Evolutionary conservation across 2,329 filamentous ascomycete species (phyloP), one percentile per base, ranked within the genome.

Genomic region (Albifimbria verrucaria): DNA sequence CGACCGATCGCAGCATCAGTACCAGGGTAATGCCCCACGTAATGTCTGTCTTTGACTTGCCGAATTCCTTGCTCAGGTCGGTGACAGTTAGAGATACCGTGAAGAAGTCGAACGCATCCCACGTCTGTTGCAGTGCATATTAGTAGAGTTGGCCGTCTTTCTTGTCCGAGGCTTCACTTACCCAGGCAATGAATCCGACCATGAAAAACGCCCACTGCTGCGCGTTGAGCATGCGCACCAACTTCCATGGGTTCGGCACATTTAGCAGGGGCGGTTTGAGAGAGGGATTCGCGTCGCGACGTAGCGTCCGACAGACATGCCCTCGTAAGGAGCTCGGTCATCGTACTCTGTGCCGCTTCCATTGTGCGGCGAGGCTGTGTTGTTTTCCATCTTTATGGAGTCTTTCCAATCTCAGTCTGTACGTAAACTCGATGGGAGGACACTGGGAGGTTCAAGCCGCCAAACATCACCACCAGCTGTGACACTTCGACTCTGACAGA

Each of bases 51-150:
- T 80, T 81, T 49, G 76, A 66, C 55, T 74, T 77, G 53, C 68
- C 72, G 59, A 87, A 87, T 1, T 72, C 70, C 50, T 78, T 68
- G 32, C 77, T 72, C 15, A 87, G 71, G 21, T 81, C 73, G 12
- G 71, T 77, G 17, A 85, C 72, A 1, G 81, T 84, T 44, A 87
- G 71, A 1, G 80, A 83, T 23, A 87, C 83, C 45, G 82, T 85
- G 66, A 86, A 85, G 71, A 86, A 87, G 66, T 88, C 85, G 58
- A 86, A 87, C 3, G 83, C 76, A 62, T 86, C 82, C 81, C 81
- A 84, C 1, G 78, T 79, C 80, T 83, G 15, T 20, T 4, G 3
- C 1, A 4, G 10, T 17, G 3, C 43, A 1, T 18, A 56, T 53
- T 24, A 50, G 21, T 48, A 24, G 32, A 17, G 12, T 32, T 12